A percentile compares a stretch with the other conserved stretches of the same genome.
phyloP scores from a whole-genome alignment of 2,329 filamentous ascomycete genomes.

The Daldinia sp. region DNA sequence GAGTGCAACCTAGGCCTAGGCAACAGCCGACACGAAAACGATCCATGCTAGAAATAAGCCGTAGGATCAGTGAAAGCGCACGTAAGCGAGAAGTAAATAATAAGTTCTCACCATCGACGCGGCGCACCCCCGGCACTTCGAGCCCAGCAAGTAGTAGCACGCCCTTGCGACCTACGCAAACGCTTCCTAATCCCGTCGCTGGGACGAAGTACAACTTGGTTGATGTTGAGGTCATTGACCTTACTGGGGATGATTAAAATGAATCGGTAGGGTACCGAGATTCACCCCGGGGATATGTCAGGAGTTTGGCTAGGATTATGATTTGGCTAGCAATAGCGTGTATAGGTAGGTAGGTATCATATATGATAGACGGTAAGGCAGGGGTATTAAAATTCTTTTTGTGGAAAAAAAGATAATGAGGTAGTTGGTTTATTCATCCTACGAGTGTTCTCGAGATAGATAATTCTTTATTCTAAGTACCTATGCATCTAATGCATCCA shows the following conservation, averaged over 20 bases:
- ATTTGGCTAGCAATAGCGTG: background rate
- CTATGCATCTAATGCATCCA: background rate
- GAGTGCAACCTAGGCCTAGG: background rate
- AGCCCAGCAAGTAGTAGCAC: background rate
- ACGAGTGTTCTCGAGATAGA: background rate
- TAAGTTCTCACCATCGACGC: background rate
- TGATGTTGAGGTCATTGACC: slow-evolving; percentile 37
- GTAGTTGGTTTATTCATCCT: background rate
- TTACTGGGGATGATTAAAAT: slow-evolving; percentile 30
- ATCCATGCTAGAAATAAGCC: background rate
- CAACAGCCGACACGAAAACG: background rate
- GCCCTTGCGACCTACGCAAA: background rate
- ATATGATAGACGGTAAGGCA: no score
- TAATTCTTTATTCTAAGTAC: background rate
- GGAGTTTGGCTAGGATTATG: background rate
- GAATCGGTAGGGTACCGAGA: background rate
- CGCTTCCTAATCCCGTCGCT: slow-evolving; percentile 1
- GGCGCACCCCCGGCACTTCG: background rate
- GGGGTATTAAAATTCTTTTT: background rate
- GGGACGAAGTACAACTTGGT: slow-evolving; percentile 30
- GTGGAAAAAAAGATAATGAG: background rate
- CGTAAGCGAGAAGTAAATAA: background rate
- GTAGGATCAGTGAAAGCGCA: background rate
- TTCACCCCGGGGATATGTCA: background rate
- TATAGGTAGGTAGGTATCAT: background rate